A percentile compares a stretch with the other conserved stretches of the same genome.
Evolutionary conservation across 2,329 filamentous ascomycete genomes (phyloP).

Genomic region (Fusarium fracticaudum): DNA sequence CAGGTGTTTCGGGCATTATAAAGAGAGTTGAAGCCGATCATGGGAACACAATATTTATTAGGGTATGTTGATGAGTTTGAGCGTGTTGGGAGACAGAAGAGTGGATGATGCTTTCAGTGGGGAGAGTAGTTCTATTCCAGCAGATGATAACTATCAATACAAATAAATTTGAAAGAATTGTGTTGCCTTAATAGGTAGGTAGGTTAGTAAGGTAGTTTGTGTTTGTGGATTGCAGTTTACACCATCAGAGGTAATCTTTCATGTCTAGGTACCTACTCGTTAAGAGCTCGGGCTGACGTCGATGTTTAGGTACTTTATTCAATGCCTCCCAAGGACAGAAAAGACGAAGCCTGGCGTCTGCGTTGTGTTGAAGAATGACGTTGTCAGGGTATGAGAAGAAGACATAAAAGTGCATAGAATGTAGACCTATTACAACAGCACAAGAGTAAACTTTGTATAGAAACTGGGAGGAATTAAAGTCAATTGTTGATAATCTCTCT

Average conservation of each 20-base stretch:
- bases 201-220: neutral
- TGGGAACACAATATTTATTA: neutral
- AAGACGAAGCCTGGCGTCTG: neutral
- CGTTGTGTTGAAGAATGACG: neutral
- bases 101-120: neutral
- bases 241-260: neutral
- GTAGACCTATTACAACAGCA: neutral
- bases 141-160: neutral
- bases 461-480: neutral
- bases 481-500: neutral
- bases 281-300: constrained; percentile 15
- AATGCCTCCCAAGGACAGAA: neutral
- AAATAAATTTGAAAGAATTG: neutral
- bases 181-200: neutral
- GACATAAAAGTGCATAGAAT: neutral
- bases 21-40: neutral
- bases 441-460: too few species aligned
- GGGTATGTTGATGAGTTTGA: neutral
- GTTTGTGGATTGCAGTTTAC: neutral
- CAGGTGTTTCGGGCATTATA: constrained; percentile 12
- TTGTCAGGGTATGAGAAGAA: neutral
- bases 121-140: neutral
- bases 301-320: neutral
- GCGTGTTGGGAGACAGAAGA: neutral
- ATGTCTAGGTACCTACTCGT: neutral